Evolutionary conservation across 352 stramenopile genomes (phyloP).

Genomic region (Saprolegnia parasitica): DNA sequence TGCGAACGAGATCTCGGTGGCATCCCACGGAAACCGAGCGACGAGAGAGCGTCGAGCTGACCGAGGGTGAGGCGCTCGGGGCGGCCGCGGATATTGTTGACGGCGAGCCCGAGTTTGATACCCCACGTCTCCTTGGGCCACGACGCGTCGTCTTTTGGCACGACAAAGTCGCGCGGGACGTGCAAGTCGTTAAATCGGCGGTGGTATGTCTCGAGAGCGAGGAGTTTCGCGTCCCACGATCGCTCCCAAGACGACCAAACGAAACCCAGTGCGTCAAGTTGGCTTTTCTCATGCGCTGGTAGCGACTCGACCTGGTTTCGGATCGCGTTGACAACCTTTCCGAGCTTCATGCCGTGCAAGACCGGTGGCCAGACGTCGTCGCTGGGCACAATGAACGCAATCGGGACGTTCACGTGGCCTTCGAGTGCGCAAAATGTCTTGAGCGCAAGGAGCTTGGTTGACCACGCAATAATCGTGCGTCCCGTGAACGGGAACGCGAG

Average conservation of each 20-base stretch:
- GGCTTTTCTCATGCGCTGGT: slow-evolving; percentile 38
- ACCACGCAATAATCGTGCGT: slow-evolving; percentile 63
- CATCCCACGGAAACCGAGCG: slow-evolving; percentile 44
- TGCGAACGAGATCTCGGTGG: slow-evolving; percentile 42
- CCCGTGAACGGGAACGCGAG: slow-evolving; percentile 66
- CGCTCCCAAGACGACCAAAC: slow-evolving; percentile 40
- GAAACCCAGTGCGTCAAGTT: slow-evolving; percentile 64
- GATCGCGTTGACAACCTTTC: slow-evolving; percentile 30
- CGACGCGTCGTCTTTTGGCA: slow-evolving; percentile 57
- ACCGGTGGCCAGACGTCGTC: slow-evolving; percentile 33
- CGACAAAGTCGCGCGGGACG: slow-evolving; percentile 85
- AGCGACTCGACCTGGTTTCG: slow-evolving; percentile 20
- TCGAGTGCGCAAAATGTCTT: slow-evolving; percentile 34
- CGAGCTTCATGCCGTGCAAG: slow-evolving; percentile 31
- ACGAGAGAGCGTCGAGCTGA: slow-evolving; percentile 36
- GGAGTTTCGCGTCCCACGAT: slow-evolving; percentile 30
- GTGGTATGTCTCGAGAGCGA: slow-evolving; percentile 70
- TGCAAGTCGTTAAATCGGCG: slow-evolving; percentile 80
- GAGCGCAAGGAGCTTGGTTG: slow-evolving; percentile 47
- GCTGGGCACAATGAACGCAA: slow-evolving; percentile 35
- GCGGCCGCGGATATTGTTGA: slow-evolving; percentile 56
- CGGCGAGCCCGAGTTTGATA: slow-evolving; percentile 58
- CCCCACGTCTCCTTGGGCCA: slow-evolving; percentile 83
- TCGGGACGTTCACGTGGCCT: slow-evolving; percentile 43
- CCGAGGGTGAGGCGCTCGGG: slow-evolving; percentile 24